phyloP scores from a whole-genome alignment of 139 green algal genomes.

The Edaphochlamys debaryana region DNA sequence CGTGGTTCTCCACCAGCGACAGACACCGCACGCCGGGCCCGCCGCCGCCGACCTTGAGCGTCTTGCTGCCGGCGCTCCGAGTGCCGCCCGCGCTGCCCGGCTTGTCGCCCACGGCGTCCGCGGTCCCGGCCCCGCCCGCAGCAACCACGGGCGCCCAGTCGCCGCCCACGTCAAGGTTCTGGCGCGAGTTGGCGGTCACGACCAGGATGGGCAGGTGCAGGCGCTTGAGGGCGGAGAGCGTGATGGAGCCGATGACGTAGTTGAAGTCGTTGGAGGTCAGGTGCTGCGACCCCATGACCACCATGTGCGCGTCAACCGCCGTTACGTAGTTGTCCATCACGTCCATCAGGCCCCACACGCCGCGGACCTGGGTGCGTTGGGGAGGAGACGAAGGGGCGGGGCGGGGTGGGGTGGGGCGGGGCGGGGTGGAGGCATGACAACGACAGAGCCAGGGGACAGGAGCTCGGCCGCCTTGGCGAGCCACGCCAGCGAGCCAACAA shows the following conservation, averaged over 20 bases:
- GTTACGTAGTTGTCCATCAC: constrained; percentile 46
- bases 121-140: neutral
- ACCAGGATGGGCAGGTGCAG: constrained; percentile 39
- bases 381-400: neutral
- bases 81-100: neutral
- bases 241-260: constrained; percentile 40
- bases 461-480: too few species aligned
- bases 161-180: constrained; percentile 5
- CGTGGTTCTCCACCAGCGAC: constrained; percentile 36
- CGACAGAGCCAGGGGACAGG: too few species aligned
- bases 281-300: constrained; percentile 39
- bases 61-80: neutral
- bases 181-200: constrained; percentile 32
- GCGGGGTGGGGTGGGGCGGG: neutral
- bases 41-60: neutral
- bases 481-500: too few species aligned
- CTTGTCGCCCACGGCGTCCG: too few species aligned
- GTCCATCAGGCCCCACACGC: constrained; percentile 42
- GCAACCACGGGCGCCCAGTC: neutral
- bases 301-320: constrained; percentile 32
- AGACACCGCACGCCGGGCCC: constrained; percentile 6
- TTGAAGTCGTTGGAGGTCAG: constrained; percentile 46
- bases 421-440: too few species aligned
- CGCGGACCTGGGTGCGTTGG: constrained; percentile 14
- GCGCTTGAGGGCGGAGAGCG: constrained; percentile 43